Conservation (phyloP, 305 asterid genomes). For the Ajuga reptans region DNA sequence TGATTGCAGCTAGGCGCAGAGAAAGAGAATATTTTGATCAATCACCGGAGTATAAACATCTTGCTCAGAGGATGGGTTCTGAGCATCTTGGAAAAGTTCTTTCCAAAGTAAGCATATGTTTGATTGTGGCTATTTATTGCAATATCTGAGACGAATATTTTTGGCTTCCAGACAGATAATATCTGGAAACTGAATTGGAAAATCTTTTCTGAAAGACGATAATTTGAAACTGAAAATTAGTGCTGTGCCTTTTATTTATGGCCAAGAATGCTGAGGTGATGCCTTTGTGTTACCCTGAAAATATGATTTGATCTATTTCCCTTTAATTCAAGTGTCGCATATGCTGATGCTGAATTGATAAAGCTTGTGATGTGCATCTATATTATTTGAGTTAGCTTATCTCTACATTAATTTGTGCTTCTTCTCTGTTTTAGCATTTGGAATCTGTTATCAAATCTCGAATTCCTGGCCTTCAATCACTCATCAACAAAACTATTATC, state of each 20-base stretch:
- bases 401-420: conserved; percentile 10
- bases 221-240: neutral
- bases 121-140: neutral
- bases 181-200: neutral
- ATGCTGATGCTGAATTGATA: neutral
- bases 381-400: neutral
- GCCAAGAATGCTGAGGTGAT: neutral
- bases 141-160: neutral
- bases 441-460: conserved; percentile 95
- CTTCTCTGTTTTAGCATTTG: conserved; percentile 55
- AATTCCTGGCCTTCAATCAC: conserved; percentile 95
- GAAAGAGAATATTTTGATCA: conserved; percentile 81
- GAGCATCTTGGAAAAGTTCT: conserved; percentile 91
- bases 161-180: neutral
- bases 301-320: neutral
- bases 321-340: neutral
- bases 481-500: conserved; percentile 79
- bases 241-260: neutral
- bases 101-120: conserved; percentile 53
- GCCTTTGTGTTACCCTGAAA: neutral
- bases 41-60: conserved; percentile 78
- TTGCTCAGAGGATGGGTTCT: conserved; percentile 81
- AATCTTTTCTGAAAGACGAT: neutral
- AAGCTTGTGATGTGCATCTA: neutral
- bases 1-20: conserved; percentile 91